These are phyloP conservation scores for Alternaria tenuissima DNA, from an alignment of 2,329 filamentous ascomycete species.

Conservation along the genomic window DNA sequence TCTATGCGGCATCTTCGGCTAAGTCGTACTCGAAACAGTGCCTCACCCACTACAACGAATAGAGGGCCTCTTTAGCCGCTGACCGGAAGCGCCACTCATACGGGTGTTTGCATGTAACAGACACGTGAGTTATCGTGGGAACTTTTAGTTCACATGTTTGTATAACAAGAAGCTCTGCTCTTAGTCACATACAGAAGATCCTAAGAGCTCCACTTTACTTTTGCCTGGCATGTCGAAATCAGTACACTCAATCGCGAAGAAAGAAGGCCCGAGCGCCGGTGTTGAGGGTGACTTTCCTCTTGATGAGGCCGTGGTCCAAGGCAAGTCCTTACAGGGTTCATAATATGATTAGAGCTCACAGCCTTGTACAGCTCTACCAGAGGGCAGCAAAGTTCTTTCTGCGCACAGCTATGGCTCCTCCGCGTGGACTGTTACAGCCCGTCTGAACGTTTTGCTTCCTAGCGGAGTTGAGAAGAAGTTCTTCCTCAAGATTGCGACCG, in stretches of 20 bases:
- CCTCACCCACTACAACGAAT: too few species aligned
- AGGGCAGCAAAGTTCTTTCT: background rate
- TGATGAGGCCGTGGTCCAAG: background rate
- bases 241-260: background rate
- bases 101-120: rapidly evolving
- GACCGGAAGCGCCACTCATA: too few species aligned
- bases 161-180: too few species aligned
- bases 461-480: background rate
- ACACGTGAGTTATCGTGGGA: rapidly evolving
- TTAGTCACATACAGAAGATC: rapidly evolving
- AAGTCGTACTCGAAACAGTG: too few species aligned
- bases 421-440: background rate
- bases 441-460: background rate
- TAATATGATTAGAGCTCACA: too few species aligned
- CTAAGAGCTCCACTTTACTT: too few species aligned
- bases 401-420: background rate
- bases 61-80: too few species aligned
- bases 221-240: background rate
- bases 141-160: too few species aligned
- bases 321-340: too few species aligned
- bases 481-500: background rate
- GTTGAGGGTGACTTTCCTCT: background rate
- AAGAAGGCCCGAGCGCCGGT: background rate
- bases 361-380: background rate
- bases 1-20: too few species aligned